Evolutionary conservation across 129 eudicot species (phyloP).

Genomic region (Lactuca sativa): DNA sequence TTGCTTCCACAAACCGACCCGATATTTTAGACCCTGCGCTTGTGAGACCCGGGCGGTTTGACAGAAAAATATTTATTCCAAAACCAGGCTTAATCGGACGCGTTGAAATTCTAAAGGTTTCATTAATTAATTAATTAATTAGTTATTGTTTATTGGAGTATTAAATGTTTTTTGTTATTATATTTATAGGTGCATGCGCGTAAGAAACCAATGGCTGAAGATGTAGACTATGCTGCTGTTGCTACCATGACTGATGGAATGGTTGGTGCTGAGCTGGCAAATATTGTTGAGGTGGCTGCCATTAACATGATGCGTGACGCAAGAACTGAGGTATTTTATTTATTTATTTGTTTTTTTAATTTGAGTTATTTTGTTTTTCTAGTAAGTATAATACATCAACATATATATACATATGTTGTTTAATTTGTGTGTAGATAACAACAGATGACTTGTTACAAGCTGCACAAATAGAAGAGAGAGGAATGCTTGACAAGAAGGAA

Average conservation of each 20-base stretch:
- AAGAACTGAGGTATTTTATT: constrained; percentile 69
- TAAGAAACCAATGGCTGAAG: constrained; percentile 89
- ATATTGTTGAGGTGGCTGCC: constrained; percentile 89
- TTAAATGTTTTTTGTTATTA: constrained; percentile 4
- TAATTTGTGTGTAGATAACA: constrained; percentile 56
- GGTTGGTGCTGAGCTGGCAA: constrained; percentile 98
- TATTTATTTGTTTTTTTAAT: background rate
- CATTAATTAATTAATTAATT: background rate
- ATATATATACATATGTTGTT: background rate
- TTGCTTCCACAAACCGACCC: constrained; percentile 97
- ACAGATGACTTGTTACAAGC: constrained; percentile 97
- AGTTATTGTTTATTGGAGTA: background rate
- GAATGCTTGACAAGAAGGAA: constrained; percentile 81
- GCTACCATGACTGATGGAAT: constrained; percentile 85
- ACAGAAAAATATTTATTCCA: constrained; percentile 83
- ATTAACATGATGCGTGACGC: constrained; percentile 89
- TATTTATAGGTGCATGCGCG: constrained; percentile 86
- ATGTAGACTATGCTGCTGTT: constrained; percentile 91
- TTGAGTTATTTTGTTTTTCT: constrained; percentile 10
- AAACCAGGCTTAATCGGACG: constrained; percentile 92
- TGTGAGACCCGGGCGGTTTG: constrained; percentile 96
- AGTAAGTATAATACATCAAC: background rate
- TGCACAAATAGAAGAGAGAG: constrained; percentile 90
- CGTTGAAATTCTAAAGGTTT: constrained; percentile 80
- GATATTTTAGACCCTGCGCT: constrained; percentile 97